Conservation (phyloP, 2,329 filamentous ascomycete species). For the Aspergillus fumigatiaffinis region DNA sequence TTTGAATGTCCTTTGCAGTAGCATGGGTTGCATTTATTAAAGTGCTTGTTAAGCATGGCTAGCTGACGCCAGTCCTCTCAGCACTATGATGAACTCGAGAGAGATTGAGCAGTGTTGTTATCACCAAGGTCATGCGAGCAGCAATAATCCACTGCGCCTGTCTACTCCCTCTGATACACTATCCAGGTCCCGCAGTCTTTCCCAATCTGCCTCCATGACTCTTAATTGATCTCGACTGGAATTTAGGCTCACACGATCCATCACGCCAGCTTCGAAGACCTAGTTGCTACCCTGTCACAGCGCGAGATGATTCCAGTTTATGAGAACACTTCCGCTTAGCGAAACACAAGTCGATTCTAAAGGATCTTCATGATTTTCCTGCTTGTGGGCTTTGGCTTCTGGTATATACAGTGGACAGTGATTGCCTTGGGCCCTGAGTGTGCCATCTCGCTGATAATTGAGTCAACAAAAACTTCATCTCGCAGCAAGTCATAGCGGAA, state of each 20-base stretch:
- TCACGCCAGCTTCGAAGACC: not conserved
- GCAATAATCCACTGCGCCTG: not conserved
- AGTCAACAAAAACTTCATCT: not conserved
- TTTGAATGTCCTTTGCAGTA: not conserved
- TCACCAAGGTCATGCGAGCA: not conserved
- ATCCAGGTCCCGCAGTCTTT: not conserved
- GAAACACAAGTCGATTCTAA: not conserved
- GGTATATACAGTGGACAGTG: not conserved
- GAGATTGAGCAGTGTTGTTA: not conserved
- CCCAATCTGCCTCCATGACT: no score
- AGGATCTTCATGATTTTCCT: not conserved
- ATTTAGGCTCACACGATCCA: not conserved
- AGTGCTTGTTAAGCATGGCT: not conserved
- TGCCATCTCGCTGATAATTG: not conserved
- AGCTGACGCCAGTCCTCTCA: not conserved
- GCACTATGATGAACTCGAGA: not conserved
- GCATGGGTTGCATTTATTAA: not conserved
- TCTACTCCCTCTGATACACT: not conserved
- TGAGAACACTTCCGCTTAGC: not conserved
- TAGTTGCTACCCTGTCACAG: not conserved
- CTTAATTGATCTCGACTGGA: no score
- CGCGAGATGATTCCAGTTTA: not conserved
- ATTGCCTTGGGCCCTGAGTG: no score
- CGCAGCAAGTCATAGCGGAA: not conserved
- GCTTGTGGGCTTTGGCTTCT: no score